phyloP scores from a whole-genome alignment of 2,329 filamentous ascomycete genomes.

The Lachnellula willkommii region DNA sequence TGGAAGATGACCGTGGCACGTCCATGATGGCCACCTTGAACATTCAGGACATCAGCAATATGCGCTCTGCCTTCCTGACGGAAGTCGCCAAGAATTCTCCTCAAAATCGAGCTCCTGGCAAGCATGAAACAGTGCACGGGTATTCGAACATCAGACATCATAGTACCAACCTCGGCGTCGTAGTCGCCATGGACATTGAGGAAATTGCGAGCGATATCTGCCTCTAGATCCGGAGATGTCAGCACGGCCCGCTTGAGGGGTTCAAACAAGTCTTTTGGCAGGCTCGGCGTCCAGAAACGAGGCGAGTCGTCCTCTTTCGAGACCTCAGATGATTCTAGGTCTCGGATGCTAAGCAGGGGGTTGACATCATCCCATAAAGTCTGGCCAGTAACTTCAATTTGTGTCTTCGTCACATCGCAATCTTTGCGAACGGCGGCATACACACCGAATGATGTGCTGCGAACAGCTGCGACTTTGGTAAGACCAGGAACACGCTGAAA shows the following conservation, averaged over 20 bases:
- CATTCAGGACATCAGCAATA: constrained; percentile 54
- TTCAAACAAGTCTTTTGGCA: constrained; percentile 49
- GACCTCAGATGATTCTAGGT: constrained; percentile 45
- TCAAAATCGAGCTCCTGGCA: constrained; percentile 64
- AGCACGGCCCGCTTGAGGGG: constrained; percentile 49
- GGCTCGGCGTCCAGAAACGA: constrained; percentile 38
- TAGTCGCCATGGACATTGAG: constrained; percentile 36
- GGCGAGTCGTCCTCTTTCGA: constrained; percentile 35
- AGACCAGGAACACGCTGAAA: constrained; percentile 87
- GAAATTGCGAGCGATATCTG: constrained; percentile 52
- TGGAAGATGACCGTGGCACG: constrained; percentile 58
- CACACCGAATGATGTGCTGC: constrained; percentile 83
- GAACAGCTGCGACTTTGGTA: constrained; percentile 75
- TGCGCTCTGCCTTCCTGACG: constrained; percentile 49
- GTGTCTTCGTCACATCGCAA: constrained; percentile 69
- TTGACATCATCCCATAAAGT: constrained; percentile 70
- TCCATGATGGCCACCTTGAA: constrained; percentile 38
- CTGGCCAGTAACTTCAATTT: constrained; percentile 61
- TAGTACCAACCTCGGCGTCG: constrained; percentile 43
- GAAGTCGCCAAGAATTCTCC: constrained; percentile 55
- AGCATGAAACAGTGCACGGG: constrained; percentile 82
- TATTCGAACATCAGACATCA: constrained; percentile 64
- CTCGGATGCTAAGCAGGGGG: constrained; percentile 62
- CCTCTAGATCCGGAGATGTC: constrained; percentile 60
- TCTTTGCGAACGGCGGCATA: constrained; percentile 85